Percentiles rank a stretch among this genome's conserved stretches.
phyloP scores from a whole-genome alignment of 805 yeast genomes.

The Wickerhamiella cacticola region DNA sequence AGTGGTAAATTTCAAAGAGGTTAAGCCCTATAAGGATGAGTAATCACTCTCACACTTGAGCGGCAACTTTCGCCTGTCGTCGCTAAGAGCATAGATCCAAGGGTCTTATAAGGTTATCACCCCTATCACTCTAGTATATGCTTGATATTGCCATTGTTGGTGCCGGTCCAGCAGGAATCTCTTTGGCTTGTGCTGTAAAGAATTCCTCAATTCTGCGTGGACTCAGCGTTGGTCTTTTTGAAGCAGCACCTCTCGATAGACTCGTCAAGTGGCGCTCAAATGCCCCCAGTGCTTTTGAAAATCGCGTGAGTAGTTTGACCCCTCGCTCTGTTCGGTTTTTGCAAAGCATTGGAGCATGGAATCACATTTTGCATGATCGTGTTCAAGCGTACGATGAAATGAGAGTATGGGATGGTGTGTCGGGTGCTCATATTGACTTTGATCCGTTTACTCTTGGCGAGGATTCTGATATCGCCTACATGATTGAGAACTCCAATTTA shows the following conservation, averaged over 20 bases:
- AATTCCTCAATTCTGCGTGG: slow-evolving; percentile 48
- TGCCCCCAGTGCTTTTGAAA: slow-evolving; percentile 38
- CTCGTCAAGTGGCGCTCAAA: slow-evolving; percentile 38
- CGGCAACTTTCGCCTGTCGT: no score
- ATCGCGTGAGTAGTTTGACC: slow-evolving; percentile 76
- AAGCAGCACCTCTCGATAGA: slow-evolving; percentile 49
- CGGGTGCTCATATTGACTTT: slow-evolving; percentile 59
- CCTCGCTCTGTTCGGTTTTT: slow-evolving; percentile 63
- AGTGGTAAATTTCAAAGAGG: slow-evolving; percentile 7
- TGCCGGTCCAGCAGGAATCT: slow-evolving; percentile 94
- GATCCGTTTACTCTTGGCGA: slow-evolving; percentile 40
- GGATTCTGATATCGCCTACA: slow-evolving; percentile 45
- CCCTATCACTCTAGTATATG: not conserved
- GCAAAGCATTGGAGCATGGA: slow-evolving; percentile 65
- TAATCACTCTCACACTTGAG: no score
- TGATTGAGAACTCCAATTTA: slow-evolving; percentile 79
- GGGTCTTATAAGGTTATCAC: not conserved
- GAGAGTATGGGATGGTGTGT: slow-evolving; percentile 75
- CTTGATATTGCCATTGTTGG: slow-evolving; percentile 78
- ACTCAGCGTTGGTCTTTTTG: slow-evolving; percentile 57
- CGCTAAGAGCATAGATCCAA: no score
- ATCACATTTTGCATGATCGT: slow-evolving; percentile 53
- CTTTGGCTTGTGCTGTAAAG: slow-evolving; percentile 67
- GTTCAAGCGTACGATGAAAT: slow-evolving; percentile 70
- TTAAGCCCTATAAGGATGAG: slow-evolving; percentile 3